A percentile compares a stretch with the other conserved stretches of the same genome.
These are phyloP conservation scores for Trypanosoma avium DNA, from an alignment of 208 protist species.

Conservation along the genomic window DNA sequence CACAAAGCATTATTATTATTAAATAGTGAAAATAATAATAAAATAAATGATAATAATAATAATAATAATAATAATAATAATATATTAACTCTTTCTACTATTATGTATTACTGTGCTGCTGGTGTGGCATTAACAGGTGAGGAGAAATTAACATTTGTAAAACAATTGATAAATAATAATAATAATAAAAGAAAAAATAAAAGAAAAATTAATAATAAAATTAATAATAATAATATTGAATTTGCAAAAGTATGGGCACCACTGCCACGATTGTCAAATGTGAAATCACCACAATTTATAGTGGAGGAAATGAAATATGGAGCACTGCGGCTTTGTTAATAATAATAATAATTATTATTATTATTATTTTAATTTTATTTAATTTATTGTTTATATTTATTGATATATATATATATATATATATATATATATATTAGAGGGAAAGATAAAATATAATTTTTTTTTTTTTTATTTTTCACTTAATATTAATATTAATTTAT, in stretches of 20 bases:
- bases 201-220: not conserved
- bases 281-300: constrained; percentile 1
- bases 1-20: not conserved
- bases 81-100: constrained; percentile 7
- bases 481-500: too few species aligned
- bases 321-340: too few species aligned
- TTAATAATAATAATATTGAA: not conserved
- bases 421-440: not conserved
- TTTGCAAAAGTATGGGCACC: constrained; percentile 20
- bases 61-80: not conserved
- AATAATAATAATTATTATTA: too few species aligned
- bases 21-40: not conserved
- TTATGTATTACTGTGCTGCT: constrained; percentile 20
- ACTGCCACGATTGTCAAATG: constrained; percentile 10
- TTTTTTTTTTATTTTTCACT: too few species aligned
- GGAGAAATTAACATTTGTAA: constrained; percentile 9
- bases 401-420: not conserved
- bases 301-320: constrained; percentile 27
- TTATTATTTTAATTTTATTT: not conserved
- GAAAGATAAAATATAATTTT: too few species aligned
- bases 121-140: not conserved
- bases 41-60: not conserved
- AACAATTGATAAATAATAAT: not conserved
- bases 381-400: not conserved
- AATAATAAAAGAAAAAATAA: not conserved